phyloP scores from a whole-genome alignment of 2,329 filamentous ascomycete genomes.

The Truncatella angustata region DNA sequence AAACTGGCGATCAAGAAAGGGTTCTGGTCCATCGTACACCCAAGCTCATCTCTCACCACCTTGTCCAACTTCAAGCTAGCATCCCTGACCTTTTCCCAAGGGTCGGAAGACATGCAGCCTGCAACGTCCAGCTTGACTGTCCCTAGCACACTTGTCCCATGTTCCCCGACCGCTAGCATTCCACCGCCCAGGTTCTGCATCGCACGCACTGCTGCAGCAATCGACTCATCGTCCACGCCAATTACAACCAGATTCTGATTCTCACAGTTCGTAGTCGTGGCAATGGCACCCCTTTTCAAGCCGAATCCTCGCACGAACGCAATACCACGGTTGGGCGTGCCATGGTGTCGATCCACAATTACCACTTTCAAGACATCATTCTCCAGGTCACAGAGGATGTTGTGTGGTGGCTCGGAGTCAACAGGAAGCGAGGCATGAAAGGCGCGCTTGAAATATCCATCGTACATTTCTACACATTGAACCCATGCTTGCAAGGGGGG shows the following conservation, averaged over 20 bases:
- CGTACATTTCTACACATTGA: conserved; percentile 23
- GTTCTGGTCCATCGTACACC: conserved; percentile 16
- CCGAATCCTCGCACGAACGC: conserved; percentile 16
- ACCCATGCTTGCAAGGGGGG: conserved; percentile 13
- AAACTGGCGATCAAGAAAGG: conserved; percentile 25
- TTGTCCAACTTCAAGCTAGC: conserved; percentile 15
- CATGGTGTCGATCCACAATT: conserved; percentile 21
- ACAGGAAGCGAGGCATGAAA: conserved; percentile 17
- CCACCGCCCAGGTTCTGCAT: conserved; percentile 16
- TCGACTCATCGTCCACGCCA: conserved; percentile 18
- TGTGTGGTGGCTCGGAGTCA: conserved; percentile 16
- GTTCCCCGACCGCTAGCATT: conserved; percentile 13
- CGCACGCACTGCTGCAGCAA: conserved; percentile 16
- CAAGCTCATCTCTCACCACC: conserved; percentile 13
- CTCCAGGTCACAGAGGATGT: conserved; percentile 26
- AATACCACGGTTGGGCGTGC: conserved; percentile 17
- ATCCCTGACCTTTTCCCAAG: conserved; percentile 14
- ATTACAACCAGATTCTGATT: conserved; percentile 23
- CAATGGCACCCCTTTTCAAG: conserved; percentile 17
- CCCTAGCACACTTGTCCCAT: conserved; percentile 8
- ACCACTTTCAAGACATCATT: conserved; percentile 25
- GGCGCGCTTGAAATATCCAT: conserved; percentile 24
- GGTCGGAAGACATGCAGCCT: conserved; percentile 20
- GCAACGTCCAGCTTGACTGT: conserved; percentile 21
- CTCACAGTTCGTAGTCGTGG: conserved; percentile 23